Evolutionary conservation across 2,329 filamentous ascomycete species (phyloP).

Genomic region (Colletotrichum gloeosporioides): DNA sequence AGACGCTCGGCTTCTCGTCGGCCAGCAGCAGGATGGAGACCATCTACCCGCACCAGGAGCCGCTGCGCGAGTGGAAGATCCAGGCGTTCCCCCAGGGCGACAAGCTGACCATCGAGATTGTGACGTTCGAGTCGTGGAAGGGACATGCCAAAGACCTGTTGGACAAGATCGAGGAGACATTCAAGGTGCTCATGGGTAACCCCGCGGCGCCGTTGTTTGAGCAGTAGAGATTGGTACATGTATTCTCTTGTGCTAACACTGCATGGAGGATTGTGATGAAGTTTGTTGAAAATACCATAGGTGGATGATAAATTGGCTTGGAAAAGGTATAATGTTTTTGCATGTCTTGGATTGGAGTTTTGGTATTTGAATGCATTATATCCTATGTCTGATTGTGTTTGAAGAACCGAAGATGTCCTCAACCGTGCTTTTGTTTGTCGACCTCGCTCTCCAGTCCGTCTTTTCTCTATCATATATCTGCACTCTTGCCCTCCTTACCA

Average conservation of each 20-base stretch:
- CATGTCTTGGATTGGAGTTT: background rate
- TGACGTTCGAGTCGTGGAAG: slow-evolving; percentile 63
- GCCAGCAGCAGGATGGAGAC: slow-evolving; percentile 56
- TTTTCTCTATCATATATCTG: too few relatives aligned
- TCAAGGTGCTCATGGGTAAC: slow-evolving; percentile 43
- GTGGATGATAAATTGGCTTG: background rate
- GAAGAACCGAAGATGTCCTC: background rate
- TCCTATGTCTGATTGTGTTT: background rate
- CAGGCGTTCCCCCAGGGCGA: slow-evolving; percentile 63
- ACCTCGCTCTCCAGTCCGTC: background rate
- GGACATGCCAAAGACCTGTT: slow-evolving; percentile 56
- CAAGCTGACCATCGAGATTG: slow-evolving; percentile 60
- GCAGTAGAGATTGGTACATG: background rate
- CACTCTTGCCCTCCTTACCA: background rate
- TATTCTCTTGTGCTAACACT: background rate
- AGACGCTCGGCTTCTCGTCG: slow-evolving; percentile 49
- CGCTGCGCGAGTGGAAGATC: slow-evolving; percentile 63
- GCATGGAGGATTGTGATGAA: background rate
- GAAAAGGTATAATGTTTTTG: background rate
- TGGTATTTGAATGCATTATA: background rate
- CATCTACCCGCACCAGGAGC: slow-evolving; percentile 62
- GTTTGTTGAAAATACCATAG: background rate
- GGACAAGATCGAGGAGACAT: slow-evolving; percentile 49
- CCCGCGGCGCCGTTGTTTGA: slow-evolving; percentile 36
- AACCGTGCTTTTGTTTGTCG: rapidly evolving